Evolutionary conservation across 768 basidiomycete genomes (phyloP).

Genomic region (Boletus rex-veris): DNA sequence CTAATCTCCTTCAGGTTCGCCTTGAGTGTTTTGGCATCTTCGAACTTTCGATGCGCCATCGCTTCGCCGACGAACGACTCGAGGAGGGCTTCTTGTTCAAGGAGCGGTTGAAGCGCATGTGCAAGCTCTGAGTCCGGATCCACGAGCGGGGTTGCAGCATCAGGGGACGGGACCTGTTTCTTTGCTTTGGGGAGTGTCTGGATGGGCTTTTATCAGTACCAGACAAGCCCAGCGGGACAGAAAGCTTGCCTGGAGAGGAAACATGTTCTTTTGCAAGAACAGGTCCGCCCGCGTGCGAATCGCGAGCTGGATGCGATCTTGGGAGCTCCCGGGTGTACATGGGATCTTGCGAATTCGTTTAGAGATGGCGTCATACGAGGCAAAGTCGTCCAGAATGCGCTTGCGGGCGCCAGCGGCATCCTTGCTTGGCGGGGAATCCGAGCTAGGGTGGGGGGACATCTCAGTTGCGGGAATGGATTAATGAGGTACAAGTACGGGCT

Average conservation of each 20-base stretch:
- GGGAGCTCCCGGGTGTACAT: constrained; percentile 63
- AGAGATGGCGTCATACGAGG: constrained; percentile 83
- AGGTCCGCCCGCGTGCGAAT: constrained; percentile 70
- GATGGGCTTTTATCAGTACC: background rate
- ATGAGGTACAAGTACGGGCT: constrained; percentile 3
- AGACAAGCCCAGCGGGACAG: background rate
- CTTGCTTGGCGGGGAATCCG: constrained; percentile 53
- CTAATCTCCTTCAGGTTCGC: constrained; percentile 78
- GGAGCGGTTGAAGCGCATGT: constrained; percentile 73
- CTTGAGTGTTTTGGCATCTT: constrained; percentile 86
- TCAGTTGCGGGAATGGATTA: background rate
- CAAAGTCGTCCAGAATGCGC: constrained; percentile 78
- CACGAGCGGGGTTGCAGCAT: constrained; percentile 30
- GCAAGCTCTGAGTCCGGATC: constrained; percentile 73
- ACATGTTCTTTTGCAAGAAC: constrained; percentile 90
- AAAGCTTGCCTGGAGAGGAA: constrained; percentile 38
- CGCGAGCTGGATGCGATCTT: constrained; percentile 81
- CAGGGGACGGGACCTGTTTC: constrained; percentile 19
- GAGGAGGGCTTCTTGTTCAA: constrained; percentile 92
- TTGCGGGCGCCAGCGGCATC: constrained; percentile 74
- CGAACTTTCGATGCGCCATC: constrained; percentile 86
- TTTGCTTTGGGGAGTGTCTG: constrained; percentile 51
- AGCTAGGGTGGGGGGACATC: constrained; percentile 14
- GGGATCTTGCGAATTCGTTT: constrained; percentile 81
- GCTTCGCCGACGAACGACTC: constrained; percentile 91